Base-by-base conservation (phyloP, 257 asterid species). In the Solanum sparsipilum region DNA sequence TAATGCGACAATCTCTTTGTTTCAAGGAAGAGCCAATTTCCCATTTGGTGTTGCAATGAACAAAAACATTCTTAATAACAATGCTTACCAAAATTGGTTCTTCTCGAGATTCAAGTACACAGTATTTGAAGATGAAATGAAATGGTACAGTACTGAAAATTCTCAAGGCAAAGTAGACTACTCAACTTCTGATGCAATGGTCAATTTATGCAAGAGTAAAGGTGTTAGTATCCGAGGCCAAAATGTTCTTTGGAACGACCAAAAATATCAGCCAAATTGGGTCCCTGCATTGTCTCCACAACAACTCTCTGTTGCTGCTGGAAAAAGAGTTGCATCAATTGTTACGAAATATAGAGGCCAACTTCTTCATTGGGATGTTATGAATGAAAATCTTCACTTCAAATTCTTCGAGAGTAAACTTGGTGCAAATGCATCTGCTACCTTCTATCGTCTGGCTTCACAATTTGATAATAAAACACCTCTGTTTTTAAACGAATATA, bases 351-450 rank as follows among this genome's bases (percentile, higher is more conserved):
- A 94, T 89, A 82, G 6, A 7, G 94, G 91, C 0, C 89, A 93
- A 2, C 88, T 94, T 90, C 73, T 95, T 29, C 95, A 94, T 73
- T 95, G 98, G 98, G 98, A 95, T 16, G 98, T 94, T 2, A 88
- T 86, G 65, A 95, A 95, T 25, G 98, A 95, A 88, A 93, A 93
- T 91, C 90, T 95, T 3, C 97, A 94, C 32, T 91, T n/a, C 21
- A 81, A 90, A 1, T 94, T 93, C 87, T 90, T 91, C 16, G 96
- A 93, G 87, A 44, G 84, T 11, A 86, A 88, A 7, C 89, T 94
- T 6, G 96, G 97, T 4, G 27, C 88, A 4, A 85, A 65, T 67
- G 93, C 96, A 4, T 90, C 95, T 1, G 52, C 91, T 23, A 15
- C 4, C 41, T 94, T 86, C 78, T 92, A 89, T 78, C 18, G 82